Conservation (phyloP, 306 rosid genomes). For the Malus sylvestris region DNA sequence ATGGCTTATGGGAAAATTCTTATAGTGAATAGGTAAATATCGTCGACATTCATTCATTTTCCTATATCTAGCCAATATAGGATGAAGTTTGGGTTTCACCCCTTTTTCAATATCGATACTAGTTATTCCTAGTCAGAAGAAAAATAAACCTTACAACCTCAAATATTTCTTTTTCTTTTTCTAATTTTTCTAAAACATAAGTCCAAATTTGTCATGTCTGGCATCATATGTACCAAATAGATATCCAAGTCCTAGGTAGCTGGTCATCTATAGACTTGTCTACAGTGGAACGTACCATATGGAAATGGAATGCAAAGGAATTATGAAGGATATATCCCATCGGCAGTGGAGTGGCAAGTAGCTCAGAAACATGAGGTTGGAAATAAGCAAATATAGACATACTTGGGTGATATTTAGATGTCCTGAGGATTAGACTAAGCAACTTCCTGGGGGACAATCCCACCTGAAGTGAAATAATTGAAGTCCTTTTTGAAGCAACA, state of each 20-base stretch:
- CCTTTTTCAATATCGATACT: no score
- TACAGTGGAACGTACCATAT: neutral
- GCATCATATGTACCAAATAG: neutral
- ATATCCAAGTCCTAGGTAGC: neutral
- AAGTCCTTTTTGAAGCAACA: neutral
- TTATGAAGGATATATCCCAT: neutral
- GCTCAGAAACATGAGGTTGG: neutral
- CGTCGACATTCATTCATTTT: no score
- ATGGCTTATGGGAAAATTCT: no score
- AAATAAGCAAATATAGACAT: neutral
- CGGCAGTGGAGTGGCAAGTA: no score
- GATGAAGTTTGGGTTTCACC: no score
- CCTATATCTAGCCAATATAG: no score
- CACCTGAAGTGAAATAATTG: slow-evolving; percentile 25
- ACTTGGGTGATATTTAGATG: neutral
- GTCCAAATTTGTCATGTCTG: neutral
- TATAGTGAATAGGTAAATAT: no score
- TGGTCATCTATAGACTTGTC: neutral
- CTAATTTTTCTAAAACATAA: neutral
- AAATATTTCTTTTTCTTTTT: no score
- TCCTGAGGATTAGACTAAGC: slow-evolving; percentile 28
- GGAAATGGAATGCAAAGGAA: neutral
- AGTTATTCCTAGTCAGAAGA: no score
- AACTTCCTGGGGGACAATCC: slow-evolving; percentile 32
- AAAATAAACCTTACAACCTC: no score